Evolutionary conservation across 2,329 filamentous ascomycete species (phyloP).

Genomic region (Juglanconis sp.): DNA sequence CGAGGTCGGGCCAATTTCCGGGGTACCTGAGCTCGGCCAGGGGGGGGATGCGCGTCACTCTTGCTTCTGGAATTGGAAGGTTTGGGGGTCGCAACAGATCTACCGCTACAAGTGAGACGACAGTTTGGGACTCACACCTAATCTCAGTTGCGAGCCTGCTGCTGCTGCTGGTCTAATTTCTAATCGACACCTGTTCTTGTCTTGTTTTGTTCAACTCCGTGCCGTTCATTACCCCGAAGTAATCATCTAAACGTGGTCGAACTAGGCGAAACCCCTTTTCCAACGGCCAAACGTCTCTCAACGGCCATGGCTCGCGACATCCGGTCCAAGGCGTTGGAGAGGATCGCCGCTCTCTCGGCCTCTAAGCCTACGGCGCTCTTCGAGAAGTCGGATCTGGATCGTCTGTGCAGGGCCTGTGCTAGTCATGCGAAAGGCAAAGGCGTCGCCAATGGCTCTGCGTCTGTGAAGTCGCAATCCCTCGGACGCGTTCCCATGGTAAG

Average conservation of each 20-base stretch:
- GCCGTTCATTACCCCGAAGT: not conserved
- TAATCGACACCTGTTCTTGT: not conserved
- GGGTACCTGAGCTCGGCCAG: not conserved
- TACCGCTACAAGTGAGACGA: not conserved
- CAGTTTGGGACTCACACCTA: no score
- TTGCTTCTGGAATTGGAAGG: not conserved
- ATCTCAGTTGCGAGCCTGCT: no score
- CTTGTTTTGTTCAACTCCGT: not conserved
- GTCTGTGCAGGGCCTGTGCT: slow-evolving; percentile 57
- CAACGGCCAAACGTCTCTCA: slow-evolving; percentile 6
- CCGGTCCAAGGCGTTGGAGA: slow-evolving; percentile 60
- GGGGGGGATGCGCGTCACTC: slow-evolving; percentile 16
- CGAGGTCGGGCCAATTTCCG: slow-evolving; percentile 3
- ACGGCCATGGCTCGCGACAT: slow-evolving; percentile 51
- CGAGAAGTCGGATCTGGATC: slow-evolving; percentile 62
- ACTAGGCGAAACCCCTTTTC: not conserved
- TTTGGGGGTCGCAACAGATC: slow-evolving; percentile 2
- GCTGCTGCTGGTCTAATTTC: not conserved
- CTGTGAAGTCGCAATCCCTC: slow-evolving; percentile 39
- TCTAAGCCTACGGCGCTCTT: slow-evolving; percentile 50
- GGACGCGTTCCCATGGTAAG: slow-evolving; percentile 60
- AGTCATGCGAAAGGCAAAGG: slow-evolving; percentile 42
- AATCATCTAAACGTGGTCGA: not conserved
- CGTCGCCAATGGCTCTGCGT: slow-evolving; percentile 45
- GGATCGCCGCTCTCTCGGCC: slow-evolving; percentile 62